Conservation (phyloP, 371 early-diverging fungal genomes). For the Apophysomyces variabilis region DNA sequence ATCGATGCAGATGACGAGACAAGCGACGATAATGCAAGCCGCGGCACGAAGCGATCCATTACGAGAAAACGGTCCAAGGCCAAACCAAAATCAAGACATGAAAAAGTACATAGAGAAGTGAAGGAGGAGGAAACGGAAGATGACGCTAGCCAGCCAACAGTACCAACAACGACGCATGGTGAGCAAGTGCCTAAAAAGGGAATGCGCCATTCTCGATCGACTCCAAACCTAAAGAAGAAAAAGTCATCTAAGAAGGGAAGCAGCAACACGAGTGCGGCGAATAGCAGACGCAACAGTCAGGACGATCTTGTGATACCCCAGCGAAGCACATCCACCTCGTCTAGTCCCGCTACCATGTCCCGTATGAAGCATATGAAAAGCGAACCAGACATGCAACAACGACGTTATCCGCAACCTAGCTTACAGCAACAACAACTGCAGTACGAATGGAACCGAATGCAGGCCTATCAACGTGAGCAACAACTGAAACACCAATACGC, state of each 20-base stretch:
- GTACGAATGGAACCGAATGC: constrained; percentile 49
- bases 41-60: neutral
- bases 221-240: constrained; percentile 44
- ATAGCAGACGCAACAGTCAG: constrained; percentile 22
- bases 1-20: neutral
- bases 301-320: constrained; percentile 14
- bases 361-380: constrained; percentile 38
- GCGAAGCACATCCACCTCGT: constrained; percentile 7
- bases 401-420: constrained; percentile 14
- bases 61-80: constrained; percentile 18
- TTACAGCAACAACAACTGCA: constrained; percentile 34
- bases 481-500: constrained; percentile 35
- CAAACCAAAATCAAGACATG: constrained; percentile 1
- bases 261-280: constrained; percentile 6
- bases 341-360: constrained; percentile 16
- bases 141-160: neutral
- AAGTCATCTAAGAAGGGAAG: constrained; percentile 25
- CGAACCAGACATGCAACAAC: constrained; percentile 38
- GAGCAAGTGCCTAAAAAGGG: constrained; percentile 1
- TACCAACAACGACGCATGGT: neutral
- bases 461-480: constrained; percentile 42
- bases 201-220: constrained; percentile 34
- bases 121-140: constrained; percentile 20
- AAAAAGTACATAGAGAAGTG: constrained; percentile 11
- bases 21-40: constrained; percentile 9